Evolutionary conservation across 148 eudicot genomes (phyloP).

Genomic region (Rhododendron griersonianum): DNA sequence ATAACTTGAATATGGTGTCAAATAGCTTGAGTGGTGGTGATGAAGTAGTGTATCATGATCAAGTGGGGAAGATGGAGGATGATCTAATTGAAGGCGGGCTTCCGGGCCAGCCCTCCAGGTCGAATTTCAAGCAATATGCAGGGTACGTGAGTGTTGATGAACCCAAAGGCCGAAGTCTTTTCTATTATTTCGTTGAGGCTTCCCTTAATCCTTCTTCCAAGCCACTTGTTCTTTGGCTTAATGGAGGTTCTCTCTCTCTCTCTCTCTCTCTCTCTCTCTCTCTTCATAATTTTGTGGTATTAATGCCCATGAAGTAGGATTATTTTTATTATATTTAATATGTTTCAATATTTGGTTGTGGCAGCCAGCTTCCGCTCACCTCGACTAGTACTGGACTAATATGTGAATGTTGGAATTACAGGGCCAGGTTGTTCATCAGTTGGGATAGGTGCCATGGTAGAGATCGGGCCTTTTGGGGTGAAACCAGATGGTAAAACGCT

Average conservation of each 20-base stretch:
- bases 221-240: slow-evolving; percentile 49
- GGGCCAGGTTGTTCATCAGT: slow-evolving; percentile 59
- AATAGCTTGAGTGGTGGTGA: neutral
- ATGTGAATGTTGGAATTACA: neutral
- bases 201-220: slow-evolving; percentile 22
- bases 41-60: neutral
- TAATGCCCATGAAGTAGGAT: neutral
- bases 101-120: slow-evolving; percentile 36
- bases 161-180: slow-evolving; percentile 31
- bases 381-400: neutral
- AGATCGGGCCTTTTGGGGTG: slow-evolving; percentile 52
- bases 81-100: slow-evolving; percentile 27
- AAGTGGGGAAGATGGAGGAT: slow-evolving; percentile 22
- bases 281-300: neutral
- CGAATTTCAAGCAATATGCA: slow-evolving; percentile 36
- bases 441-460: slow-evolving; percentile 46
- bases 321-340: neutral
- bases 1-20: neutral
- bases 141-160: slow-evolving; percentile 43
- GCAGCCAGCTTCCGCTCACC: neutral
- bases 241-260: slow-evolving; percentile 34
- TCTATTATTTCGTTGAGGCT: slow-evolving; percentile 46
- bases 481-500: slow-evolving; percentile 39
- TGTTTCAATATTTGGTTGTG: too few species aligned
- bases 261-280: neutral